Conservation (phyloP, 345 rosid genomes). For the Lumnitzera littorea region DNA sequence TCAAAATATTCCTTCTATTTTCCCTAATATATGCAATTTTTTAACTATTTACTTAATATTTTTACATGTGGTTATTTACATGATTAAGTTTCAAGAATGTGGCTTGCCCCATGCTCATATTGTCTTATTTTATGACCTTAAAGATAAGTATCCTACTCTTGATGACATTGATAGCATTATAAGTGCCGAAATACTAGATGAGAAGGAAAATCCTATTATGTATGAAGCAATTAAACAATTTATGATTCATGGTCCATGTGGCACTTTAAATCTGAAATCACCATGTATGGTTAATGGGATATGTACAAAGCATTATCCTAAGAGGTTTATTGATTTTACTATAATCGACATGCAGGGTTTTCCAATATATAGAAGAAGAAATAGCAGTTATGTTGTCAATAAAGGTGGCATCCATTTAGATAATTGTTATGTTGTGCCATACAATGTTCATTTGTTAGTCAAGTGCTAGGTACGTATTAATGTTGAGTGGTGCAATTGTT, state of each 20-base stretch:
- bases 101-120: conserved; percentile 6
- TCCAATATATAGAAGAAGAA: not conserved
- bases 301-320: not conserved
- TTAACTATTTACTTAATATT: not conserved
- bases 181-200: not conserved
- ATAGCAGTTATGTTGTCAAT: not conserved
- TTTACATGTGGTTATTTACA: not conserved
- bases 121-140: not conserved
- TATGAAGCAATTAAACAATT: not conserved
- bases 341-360: not conserved
- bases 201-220: not conserved
- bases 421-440: conserved; percentile 2
- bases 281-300: not conserved
- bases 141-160: not conserved
- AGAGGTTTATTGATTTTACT: not conserved
- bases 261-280: not conserved
- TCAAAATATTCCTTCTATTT: not conserved
- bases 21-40: not conserved
- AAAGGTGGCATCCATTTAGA: not conserved
- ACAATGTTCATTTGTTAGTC: not conserved
- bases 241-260: conserved; percentile 5
- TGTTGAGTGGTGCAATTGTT: not conserved
- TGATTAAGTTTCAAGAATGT: not conserved
- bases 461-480: not conserved
- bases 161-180: not conserved